Evolutionary conservation across 495 filamentous ascomycete species (phyloP).

Genomic region (Penicillium simplicissimum): DNA sequence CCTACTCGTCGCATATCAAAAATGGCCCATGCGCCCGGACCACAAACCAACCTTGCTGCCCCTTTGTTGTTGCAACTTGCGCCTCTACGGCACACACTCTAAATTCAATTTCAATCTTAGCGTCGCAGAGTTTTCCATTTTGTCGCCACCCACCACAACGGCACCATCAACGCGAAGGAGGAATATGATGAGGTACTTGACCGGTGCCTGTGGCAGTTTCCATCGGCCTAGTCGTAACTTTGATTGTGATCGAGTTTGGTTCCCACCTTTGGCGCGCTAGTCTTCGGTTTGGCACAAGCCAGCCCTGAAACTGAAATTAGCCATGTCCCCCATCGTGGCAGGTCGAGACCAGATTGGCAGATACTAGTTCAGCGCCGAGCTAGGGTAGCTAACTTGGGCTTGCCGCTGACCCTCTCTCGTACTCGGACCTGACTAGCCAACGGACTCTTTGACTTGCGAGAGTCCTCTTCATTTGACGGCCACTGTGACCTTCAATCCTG

Average conservation of each 20-base stretch:
- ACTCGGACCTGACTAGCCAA: background rate
- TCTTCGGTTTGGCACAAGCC: slow-evolving; percentile 19
- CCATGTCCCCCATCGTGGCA: slow-evolving; percentile 8
- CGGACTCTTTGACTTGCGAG: slow-evolving; percentile 1
- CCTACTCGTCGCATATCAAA: slow-evolving; percentile 1
- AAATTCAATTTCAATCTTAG: slow-evolving; percentile 2
- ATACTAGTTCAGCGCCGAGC: background rate
- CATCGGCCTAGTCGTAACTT: slow-evolving; percentile 8
- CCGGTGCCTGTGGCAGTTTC: background rate
- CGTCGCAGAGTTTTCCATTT: slow-evolving; percentile 17
- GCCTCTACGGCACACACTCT: background rate
- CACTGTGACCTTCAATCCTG: slow-evolving; percentile 13
- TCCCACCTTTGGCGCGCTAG: slow-evolving; percentile 13
- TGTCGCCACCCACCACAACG: slow-evolving; percentile 10
- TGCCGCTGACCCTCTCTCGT: background rate
- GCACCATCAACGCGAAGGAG: background rate
- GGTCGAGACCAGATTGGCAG: slow-evolving; percentile 19
- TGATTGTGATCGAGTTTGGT: background rate
- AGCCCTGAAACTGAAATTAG: slow-evolving; percentile 6
- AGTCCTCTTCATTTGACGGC: background rate
- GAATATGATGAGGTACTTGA: background rate
- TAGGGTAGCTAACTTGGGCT: background rate
- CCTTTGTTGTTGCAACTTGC: background rate
- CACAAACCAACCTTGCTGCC: background rate
- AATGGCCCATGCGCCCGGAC: slow-evolving; percentile 3